Conservation (phyloP, 306 rosid species). For the Dicorynia guianensis region DNA sequence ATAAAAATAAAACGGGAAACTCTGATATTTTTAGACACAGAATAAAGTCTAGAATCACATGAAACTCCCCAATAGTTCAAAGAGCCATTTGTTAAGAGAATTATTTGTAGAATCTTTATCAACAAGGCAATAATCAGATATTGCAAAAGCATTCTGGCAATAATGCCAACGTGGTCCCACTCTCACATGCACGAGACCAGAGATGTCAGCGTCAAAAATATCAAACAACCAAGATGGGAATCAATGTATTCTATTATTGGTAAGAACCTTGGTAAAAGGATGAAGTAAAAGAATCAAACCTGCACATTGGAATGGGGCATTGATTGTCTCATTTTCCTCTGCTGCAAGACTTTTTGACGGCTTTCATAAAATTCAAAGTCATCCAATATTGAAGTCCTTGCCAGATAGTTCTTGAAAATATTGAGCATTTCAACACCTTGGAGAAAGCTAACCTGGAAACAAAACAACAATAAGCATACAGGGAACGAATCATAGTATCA, state of each 20-base stretch:
- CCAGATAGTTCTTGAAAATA: constrained; percentile 61
- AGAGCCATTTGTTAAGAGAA: constrained; percentile 30
- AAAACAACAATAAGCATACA: constrained; percentile 21
- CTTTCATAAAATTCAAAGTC: constrained; percentile 83
- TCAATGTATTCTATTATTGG: constrained; percentile 19
- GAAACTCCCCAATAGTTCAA: constrained; percentile 34
- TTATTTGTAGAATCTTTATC: constrained; percentile 38
- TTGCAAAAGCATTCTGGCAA: constrained; percentile 43
- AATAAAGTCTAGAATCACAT: constrained; percentile 48
- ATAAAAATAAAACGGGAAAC: constrained; percentile 2
- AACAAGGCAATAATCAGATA: constrained; percentile 38
- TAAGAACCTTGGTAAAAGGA: constrained; percentile 33
- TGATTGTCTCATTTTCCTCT: constrained; percentile 66
- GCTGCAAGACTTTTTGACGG: constrained; percentile 78
- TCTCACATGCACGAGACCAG: constrained; percentile 46
- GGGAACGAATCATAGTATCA: neutral
- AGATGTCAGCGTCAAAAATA: constrained; percentile 19
- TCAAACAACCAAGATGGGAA: constrained; percentile 30
- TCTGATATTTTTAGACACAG: constrained; percentile 23
- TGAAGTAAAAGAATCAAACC: constrained; percentile 42
- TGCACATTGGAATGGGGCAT: constrained; percentile 49
- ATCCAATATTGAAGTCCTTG: constrained; percentile 74
- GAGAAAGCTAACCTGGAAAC: constrained; percentile 65
- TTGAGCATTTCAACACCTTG: constrained; percentile 71
- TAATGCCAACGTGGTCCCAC: constrained; percentile 46